Percentiles rank a stretch among this genome's conserved stretches.
Evolutionary conservation across 2,329 filamentous ascomycete species (phyloP).

Genomic region (Fusarium marasasianum): DNA sequence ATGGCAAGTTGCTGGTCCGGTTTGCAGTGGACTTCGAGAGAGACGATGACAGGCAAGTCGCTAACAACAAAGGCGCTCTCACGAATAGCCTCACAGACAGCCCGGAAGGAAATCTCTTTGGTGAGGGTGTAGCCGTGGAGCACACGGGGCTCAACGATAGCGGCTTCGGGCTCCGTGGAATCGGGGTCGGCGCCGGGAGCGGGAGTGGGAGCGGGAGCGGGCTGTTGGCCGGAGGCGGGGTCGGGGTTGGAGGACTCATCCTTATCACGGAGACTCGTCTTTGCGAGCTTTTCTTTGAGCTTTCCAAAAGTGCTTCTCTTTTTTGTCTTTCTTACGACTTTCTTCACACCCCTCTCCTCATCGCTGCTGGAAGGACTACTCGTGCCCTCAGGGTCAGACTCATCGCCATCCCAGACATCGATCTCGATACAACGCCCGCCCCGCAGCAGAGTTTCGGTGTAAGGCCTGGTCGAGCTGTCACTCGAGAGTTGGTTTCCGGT

Average conservation of each 20-base stretch:
- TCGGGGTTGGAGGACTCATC: slow-evolving; percentile 17
- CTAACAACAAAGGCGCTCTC: slow-evolving; percentile 79
- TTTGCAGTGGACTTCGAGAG: slow-evolving; percentile 88
- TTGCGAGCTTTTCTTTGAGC: slow-evolving; percentile 69
- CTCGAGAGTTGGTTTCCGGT: slow-evolving; percentile 89
- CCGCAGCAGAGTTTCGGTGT: slow-evolving; percentile 83
- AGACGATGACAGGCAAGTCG: slow-evolving; percentile 90
- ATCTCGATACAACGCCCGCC: slow-evolving; percentile 94
- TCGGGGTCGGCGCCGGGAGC: slow-evolving; percentile 6
- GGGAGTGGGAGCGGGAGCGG: background rate
- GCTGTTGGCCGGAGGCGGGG: background rate
- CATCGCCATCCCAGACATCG: slow-evolving; percentile 92
- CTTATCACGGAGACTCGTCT: slow-evolving; percentile 56
- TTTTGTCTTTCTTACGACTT: slow-evolving; percentile 62
- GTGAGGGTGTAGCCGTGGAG: slow-evolving; percentile 92
- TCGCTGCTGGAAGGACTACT: slow-evolving; percentile 55
- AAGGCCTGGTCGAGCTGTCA: slow-evolving; percentile 86
- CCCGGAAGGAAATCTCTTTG: slow-evolving; percentile 84
- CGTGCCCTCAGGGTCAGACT: slow-evolving; percentile 67
- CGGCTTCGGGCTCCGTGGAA: slow-evolving; percentile 39
- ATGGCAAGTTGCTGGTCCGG: slow-evolving; percentile 86
- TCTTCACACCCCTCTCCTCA: slow-evolving; percentile 56
- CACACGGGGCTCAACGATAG: slow-evolving; percentile 74
- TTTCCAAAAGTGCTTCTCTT: slow-evolving; percentile 66
- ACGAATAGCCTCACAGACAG: slow-evolving; percentile 82